Conservation (phyloP, 2,329 filamentous ascomycete genomes). For the Colletotrichum sp. region DNA sequence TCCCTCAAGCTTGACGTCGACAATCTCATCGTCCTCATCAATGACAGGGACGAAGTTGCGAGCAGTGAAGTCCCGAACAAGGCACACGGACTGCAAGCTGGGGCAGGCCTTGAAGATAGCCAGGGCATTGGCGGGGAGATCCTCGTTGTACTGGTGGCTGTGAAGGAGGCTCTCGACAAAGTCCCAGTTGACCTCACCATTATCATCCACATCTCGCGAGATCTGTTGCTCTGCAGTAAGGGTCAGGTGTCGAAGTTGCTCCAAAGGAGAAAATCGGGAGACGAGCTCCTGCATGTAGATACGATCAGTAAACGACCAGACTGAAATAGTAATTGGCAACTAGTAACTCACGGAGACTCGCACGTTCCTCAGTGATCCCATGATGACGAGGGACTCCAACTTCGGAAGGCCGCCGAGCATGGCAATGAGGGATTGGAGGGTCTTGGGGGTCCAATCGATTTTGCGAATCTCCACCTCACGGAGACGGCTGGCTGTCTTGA, state of each 20-base stretch:
- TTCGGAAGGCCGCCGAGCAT: not conserved
- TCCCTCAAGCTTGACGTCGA: not conserved
- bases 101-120: not conserved
- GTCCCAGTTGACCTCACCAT: not conserved
- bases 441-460: not conserved
- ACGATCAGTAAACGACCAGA: not conserved
- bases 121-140: not conserved
- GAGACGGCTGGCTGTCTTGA: not conserved
- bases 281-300: accelerated
- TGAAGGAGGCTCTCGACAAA: not conserved
- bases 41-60: not conserved
- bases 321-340: accelerated
- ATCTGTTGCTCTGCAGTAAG: not conserved
- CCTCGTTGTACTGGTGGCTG: not conserved
- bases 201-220: accelerated
- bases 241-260: not conserved
- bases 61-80: not conserved
- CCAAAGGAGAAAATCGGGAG: accelerated
- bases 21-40: not conserved
- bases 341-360: not conserved
- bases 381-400: not conserved
- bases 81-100: not conserved
- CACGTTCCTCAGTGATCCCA: not conserved
- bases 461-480: not conserved
- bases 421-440: not conserved